These are phyloP conservation scores for Septoria linicola DNA, from an alignment of 2,329 filamentous ascomycete genomes.

Conservation along the genomic window DNA sequence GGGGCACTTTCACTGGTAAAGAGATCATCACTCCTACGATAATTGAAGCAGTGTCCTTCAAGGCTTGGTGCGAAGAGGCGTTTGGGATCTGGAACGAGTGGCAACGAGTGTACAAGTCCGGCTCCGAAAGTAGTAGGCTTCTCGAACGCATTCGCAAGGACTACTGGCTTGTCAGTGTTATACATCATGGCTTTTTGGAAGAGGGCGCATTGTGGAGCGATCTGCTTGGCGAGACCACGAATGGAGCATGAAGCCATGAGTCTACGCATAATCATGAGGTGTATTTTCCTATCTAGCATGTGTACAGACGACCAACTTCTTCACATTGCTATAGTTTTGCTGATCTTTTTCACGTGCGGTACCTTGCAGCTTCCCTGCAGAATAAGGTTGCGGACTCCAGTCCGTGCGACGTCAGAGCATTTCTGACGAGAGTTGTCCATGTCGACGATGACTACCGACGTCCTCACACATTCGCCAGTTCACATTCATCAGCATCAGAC, in stretches of 20 bases:
- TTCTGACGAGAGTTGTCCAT: too few species aligned
- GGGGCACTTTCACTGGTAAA: conserved; percentile 93
- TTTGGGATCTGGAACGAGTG: conserved; percentile 95
- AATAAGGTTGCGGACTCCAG: too few species aligned
- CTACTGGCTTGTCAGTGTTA: conserved; percentile 87
- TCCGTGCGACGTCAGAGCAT: too few species aligned
- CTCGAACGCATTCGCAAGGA: conserved; percentile 67
- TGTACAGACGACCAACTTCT: too few species aligned
- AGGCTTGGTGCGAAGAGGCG: conserved; percentile 91
- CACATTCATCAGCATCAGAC: too few species aligned
- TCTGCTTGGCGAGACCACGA: conserved; percentile 17
- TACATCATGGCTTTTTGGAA: conserved; percentile 75
- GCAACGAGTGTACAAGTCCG: conserved; percentile 80
- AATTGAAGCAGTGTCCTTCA: conserved; percentile 91
- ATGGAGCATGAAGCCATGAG: conserved; percentile 3
- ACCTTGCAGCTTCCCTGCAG: too few species aligned
- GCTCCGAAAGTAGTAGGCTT: conserved; percentile 68
- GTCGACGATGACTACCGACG: too few species aligned
- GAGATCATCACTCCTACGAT: conserved; percentile 96
- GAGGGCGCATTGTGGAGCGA: conserved; percentile 68
- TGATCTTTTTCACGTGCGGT: too few species aligned
- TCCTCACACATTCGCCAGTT: too few species aligned
- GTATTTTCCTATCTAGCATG: too few species aligned
- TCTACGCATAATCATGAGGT: conserved; percentile 1
- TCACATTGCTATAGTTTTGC: too few species aligned